Conservation (phyloP, 2,329 filamentous ascomycete species). For the Orbilia ellipsospora region DNA sequence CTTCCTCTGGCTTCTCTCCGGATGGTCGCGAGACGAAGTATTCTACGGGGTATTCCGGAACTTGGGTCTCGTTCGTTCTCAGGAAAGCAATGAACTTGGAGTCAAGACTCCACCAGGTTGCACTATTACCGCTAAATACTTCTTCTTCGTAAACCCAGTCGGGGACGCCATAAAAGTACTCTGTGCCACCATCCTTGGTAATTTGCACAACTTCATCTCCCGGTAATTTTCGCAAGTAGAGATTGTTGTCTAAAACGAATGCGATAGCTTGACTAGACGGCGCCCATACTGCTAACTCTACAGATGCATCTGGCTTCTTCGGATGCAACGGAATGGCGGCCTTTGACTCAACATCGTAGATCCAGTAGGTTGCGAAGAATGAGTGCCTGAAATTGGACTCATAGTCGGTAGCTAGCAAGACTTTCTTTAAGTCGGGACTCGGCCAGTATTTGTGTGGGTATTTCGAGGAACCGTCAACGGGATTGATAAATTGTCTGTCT, state of each 20-base stretch:
- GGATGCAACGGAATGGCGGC: slow-evolving; percentile 81
- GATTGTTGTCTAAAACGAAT: slow-evolving; percentile 91
- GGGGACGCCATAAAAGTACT: slow-evolving; percentile 94
- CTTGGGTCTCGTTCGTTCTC: slow-evolving; percentile 89
- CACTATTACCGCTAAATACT: slow-evolving; percentile 80
- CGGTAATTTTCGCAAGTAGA: slow-evolving; percentile 79
- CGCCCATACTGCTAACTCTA: slow-evolving; percentile 91
- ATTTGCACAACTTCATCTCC: slow-evolving; percentile 74
- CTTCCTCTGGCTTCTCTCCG: slow-evolving; percentile 73
- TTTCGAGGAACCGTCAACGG: slow-evolving; percentile 69
- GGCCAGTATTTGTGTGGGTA: slow-evolving; percentile 75
- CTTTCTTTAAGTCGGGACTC: slow-evolving; percentile 84
- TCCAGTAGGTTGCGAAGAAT: slow-evolving; percentile 85
- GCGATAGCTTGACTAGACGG: slow-evolving; percentile 85
- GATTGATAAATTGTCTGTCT: slow-evolving; percentile 67
- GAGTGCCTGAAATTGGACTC: slow-evolving; percentile 89
- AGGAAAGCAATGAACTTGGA: slow-evolving; percentile 91
- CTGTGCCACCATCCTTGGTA: slow-evolving; percentile 84
- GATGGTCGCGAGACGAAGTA: slow-evolving; percentile 92
- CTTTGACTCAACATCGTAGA: slow-evolving; percentile 88
- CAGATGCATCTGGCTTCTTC: slow-evolving; percentile 70
- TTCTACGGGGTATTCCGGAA: slow-evolving; percentile 91
- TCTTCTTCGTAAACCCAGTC: slow-evolving; percentile 98
- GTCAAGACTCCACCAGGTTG: slow-evolving; percentile 94
- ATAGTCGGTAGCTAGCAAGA: slow-evolving; percentile 79